Conservation (phyloP, 2,329 filamentous ascomycete species). For the Aspergillus floridensis region DNA sequence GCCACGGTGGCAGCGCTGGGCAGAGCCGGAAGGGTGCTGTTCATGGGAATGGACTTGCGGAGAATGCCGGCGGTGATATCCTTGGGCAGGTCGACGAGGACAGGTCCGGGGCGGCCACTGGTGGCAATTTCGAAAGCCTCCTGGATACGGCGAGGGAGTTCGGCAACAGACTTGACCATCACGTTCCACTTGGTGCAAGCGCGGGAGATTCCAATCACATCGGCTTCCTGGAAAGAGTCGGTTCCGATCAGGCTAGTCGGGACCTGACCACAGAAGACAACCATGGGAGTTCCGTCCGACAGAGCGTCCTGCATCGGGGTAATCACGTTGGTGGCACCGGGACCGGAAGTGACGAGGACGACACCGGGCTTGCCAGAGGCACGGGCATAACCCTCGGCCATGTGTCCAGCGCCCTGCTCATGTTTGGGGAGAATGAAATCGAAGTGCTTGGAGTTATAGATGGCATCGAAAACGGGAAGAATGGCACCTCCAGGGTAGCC, state of each 20-base stretch:
- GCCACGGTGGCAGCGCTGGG: slow-evolving; percentile 84
- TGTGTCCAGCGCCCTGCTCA: slow-evolving; percentile 94
- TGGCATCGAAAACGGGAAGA: slow-evolving; percentile 92
- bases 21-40: slow-evolving; percentile 69
- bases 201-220: slow-evolving; percentile 88
- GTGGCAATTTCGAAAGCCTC: slow-evolving; percentile 98
- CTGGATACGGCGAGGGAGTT: slow-evolving; percentile 90
- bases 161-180: slow-evolving; percentile 93
- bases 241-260: slow-evolving; percentile 80
- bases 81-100: slow-evolving; percentile 93
- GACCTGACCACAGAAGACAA: slow-evolving; percentile 91
- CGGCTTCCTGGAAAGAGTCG: slow-evolving; percentile 93
- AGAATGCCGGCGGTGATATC: slow-evolving; percentile 88
- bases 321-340: slow-evolving; percentile 89
- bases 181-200: slow-evolving; percentile 99
- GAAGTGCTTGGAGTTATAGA: slow-evolving; percentile 92
- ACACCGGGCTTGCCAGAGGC: slow-evolving; percentile 88
- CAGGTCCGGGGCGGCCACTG: slow-evolving; percentile 86
- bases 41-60: slow-evolving; percentile 76
- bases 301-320: slow-evolving; percentile 92
- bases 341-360: slow-evolving; percentile 89
- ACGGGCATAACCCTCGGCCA: slow-evolving; percentile 92
- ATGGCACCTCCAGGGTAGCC: slow-evolving; percentile 69
- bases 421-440: slow-evolving; percentile 92
- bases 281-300: slow-evolving; percentile 87